These are phyloP conservation scores for Gaultheria prostrata DNA, from an alignment of 148 eudicot species.

Conservation along the genomic window DNA sequence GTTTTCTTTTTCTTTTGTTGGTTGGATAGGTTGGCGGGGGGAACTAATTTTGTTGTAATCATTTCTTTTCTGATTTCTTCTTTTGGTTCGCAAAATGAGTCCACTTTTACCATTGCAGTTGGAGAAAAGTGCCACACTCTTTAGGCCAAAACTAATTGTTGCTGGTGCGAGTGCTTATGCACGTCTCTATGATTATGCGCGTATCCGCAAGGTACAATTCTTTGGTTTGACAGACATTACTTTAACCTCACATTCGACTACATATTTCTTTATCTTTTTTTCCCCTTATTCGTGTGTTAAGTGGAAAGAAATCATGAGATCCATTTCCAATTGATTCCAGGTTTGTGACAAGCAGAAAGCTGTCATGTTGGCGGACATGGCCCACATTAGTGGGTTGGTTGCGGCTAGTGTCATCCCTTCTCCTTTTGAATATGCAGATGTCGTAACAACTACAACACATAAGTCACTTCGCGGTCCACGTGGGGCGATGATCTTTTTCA, in stretches of 20 bases:
- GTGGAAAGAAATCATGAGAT: slow-evolving; percentile 11
- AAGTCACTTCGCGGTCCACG: slow-evolving; percentile 67
- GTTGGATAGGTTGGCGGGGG: not conserved
- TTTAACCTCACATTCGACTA: not conserved
- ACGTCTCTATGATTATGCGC: slow-evolving; percentile 83
- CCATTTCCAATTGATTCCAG: slow-evolving; percentile 30
- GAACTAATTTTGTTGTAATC: not conserved
- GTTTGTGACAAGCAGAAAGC: slow-evolving; percentile 94
- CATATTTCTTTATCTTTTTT: not conserved
- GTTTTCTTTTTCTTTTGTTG: not conserved
- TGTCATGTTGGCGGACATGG: slow-evolving; percentile 91
- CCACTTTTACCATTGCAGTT: slow-evolving; percentile 41
- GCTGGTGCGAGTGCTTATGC: slow-evolving; percentile 99
- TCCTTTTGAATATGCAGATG: slow-evolving; percentile 64
- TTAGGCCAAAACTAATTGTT: slow-evolving; percentile 87
- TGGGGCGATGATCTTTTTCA: slow-evolving; percentile 64
- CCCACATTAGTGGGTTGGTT: slow-evolving; percentile 94
- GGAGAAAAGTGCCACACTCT: slow-evolving; percentile 91
- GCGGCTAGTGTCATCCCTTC: slow-evolving; percentile 91
- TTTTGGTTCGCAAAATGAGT: slow-evolving; percentile 1
- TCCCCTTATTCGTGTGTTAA: not conserved
- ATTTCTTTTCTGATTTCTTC: not conserved
- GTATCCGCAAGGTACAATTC: slow-evolving; percentile 73
- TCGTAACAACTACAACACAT: slow-evolving; percentile 65
- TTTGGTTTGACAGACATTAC: not conserved